Base-by-base conservation (phyloP, 306 rosid species). In the Gleditsia sinensis region DNA sequence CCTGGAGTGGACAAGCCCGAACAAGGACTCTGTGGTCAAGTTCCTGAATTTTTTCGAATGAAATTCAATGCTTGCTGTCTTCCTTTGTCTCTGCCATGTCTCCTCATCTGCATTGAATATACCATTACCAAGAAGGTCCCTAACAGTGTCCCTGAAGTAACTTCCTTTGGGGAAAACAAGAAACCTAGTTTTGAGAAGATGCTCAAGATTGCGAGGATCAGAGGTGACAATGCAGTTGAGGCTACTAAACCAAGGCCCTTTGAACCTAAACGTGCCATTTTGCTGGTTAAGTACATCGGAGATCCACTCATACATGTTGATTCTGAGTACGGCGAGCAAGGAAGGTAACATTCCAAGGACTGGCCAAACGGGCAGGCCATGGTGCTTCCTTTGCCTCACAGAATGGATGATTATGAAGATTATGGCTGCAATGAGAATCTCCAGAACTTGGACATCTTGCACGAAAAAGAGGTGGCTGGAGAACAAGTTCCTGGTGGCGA, bases 301-400 rank as follows among this genome's bases (percentile, higher is more conserved):
- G 4, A 94, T 28, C 97, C 98, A 94, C 30, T 91, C 97, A 46
- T 91, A 94, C 16, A 80, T 0, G 69, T 91, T 86, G 17, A 71
- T 42, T 23, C 71, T 84, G 4, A 83, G 69, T 20, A 82, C 91
- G 0, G 57, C 1, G 23, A 82, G 25, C 77, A 94, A 30, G 27
- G 98, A 88, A 16, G 98, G 98, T 24, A 91, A 69, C 98, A 91
- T 91, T 1, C 97, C 97, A 39, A 94, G 70, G 13, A 91, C 34
- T 0, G 97, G 98, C 97, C 96, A 94, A 27, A 78, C 69, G 2
- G 91, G 87, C 11, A 91, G 43, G 58, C 92, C 98, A 32, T 87
- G 85, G 7, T 28, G 85, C 25, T 67, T 85, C 80, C 80, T 91
- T 36, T 85, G 89, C 39, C 96, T 82, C 5, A 94, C 19, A 2